phyloP scores from a whole-genome alignment of 208 protist species.

The Crithidia mellificae region DNA sequence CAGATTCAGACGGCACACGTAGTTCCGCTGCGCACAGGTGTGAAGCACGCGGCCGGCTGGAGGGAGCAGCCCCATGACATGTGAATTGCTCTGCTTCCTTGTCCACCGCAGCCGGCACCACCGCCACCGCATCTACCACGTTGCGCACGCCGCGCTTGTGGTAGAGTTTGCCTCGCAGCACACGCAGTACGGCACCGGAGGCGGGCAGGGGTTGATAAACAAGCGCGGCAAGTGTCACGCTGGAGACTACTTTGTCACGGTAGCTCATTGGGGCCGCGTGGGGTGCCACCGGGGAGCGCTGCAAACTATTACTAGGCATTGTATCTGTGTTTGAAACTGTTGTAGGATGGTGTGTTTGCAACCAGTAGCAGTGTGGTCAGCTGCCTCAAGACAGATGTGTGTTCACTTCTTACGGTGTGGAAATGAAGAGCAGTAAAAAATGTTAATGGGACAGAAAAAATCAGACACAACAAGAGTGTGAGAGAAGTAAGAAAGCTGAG shows the following conservation, averaged over 20 bases:
- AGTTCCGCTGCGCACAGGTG: not conserved
- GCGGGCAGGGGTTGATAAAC: slow-evolving; percentile 40
- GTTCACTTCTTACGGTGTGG: too few relatives aligned
- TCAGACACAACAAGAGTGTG: too few relatives aligned
- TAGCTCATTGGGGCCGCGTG: slow-evolving; percentile 18
- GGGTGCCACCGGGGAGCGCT: not conserved
- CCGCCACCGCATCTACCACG: slow-evolving; percentile 40
- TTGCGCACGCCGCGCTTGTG: slow-evolving; percentile 64
- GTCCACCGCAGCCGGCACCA: not conserved
- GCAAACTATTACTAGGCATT: not conserved
- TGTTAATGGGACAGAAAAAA: too few relatives aligned
- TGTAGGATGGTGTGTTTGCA: too few relatives aligned
- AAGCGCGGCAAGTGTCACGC: slow-evolving; percentile 40
- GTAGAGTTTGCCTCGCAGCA: slow-evolving; percentile 56
- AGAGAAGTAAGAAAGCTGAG: too few relatives aligned
- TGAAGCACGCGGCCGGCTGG: not conserved
- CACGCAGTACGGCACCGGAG: slow-evolving; percentile 48
- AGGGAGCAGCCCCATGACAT: not conserved
- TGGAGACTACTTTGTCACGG: slow-evolving; percentile 23
- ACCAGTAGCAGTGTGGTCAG: too few relatives aligned
- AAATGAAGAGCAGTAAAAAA: too few relatives aligned
- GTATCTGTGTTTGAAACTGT: not conserved
- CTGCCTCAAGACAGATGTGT: too few relatives aligned
- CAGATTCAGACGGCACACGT: not conserved
- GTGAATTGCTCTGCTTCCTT: not conserved